These are phyloP conservation scores for Guyanaporus albipodus DNA, from an alignment of 768 basidiomycete species.

Conservation along the genomic window DNA sequence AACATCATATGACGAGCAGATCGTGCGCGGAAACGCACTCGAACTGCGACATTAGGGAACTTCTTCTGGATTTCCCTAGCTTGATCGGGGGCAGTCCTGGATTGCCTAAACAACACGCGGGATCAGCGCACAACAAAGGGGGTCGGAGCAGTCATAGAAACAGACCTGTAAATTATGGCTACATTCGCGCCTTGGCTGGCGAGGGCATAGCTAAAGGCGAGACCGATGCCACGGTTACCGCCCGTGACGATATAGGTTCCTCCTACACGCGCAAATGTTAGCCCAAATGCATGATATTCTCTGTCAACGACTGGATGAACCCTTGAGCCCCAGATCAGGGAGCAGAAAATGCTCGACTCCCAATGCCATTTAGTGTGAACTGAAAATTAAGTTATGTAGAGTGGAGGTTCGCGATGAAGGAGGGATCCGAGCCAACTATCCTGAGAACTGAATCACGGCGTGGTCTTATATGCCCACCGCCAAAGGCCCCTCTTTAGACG, in stretches of 20 bases:
- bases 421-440: too few relatives aligned
- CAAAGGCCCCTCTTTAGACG: conserved; percentile 15
- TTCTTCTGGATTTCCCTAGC: conserved; percentile 45
- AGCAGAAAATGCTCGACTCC: too few relatives aligned
- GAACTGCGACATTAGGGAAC: conserved; percentile 42
- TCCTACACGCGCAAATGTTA: conserved; percentile 11
- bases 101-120: conserved; percentile 32
- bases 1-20: fast-evolving
- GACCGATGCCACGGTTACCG: conserved; percentile 60
- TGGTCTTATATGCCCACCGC: conserved; percentile 14
- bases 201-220: conserved; percentile 48
- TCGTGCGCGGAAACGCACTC: conserved; percentile 7
- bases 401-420: neutral
- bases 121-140: neutral
- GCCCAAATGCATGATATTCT: neutral
- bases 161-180: conserved; percentile 57
- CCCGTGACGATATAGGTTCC: conserved; percentile 57
- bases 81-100: conserved; percentile 45
- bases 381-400: too few relatives aligned
- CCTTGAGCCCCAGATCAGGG: conserved; percentile 1
- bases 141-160: neutral
- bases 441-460: too few relatives aligned
- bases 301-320: too few relatives aligned
- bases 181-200: conserved; percentile 55
- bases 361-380: too few relatives aligned